Conservation (phyloP, 441 rosid species). For the Erodium texanum region DNA sequence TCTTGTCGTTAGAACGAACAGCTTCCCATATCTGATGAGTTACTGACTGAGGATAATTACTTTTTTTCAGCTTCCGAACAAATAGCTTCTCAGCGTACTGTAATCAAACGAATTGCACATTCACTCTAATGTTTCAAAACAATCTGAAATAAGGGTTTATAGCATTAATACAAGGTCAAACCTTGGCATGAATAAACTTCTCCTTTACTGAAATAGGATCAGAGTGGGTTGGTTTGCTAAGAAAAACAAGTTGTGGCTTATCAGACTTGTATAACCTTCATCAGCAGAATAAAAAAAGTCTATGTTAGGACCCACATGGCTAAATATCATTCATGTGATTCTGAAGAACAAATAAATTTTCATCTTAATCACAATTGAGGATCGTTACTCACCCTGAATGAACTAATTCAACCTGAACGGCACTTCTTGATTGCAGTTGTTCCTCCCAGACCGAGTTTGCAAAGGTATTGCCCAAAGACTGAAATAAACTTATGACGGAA, state of each 20-base stretch:
- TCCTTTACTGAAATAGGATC: slow-evolving; percentile 82
- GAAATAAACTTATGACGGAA: slow-evolving; percentile 64
- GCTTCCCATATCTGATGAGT: slow-evolving; percentile 65
- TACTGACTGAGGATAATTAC: slow-evolving; percentile 34
- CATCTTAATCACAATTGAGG: neutral
- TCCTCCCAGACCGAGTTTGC: slow-evolving; percentile 89
- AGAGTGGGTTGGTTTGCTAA: slow-evolving; percentile 54
- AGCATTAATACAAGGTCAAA: slow-evolving; percentile 16
- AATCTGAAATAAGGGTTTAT: neutral
- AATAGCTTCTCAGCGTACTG: slow-evolving; percentile 84
- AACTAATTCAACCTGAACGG: slow-evolving; percentile 30
- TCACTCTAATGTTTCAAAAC: neutral
- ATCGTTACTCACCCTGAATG: slow-evolving; percentile 39
- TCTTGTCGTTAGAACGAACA: slow-evolving; percentile 68
- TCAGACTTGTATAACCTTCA: slow-evolving; percentile 44
- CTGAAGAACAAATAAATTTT: neutral
- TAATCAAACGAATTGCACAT: slow-evolving; percentile 9
- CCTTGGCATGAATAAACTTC: slow-evolving; percentile 91
- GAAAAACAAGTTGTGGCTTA: slow-evolving; percentile 39
- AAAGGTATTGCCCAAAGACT: slow-evolving; percentile 60
- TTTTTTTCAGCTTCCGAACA: slow-evolving; percentile 48
- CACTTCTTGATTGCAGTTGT: slow-evolving; percentile 40
- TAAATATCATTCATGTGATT: slow-evolving; percentile 1
- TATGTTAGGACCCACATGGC: neutral
- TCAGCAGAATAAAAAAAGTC: slow-evolving; percentile 16